Conservation (phyloP, 108 stramenopile species). For the Cyclostephanos tholiformis region DNA sequence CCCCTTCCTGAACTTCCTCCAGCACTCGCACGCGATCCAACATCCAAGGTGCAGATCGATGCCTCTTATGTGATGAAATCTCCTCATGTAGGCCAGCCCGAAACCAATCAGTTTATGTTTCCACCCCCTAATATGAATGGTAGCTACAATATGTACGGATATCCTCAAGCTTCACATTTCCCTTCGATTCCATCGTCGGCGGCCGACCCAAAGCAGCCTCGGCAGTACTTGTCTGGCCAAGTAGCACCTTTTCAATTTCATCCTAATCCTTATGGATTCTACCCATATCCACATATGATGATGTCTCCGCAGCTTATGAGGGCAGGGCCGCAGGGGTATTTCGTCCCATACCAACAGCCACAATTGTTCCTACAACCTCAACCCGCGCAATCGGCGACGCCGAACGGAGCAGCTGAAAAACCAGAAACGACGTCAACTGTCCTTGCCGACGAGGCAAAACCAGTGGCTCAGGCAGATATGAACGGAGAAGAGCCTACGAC, state of each 20-base stretch:
- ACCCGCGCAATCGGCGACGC: background rate
- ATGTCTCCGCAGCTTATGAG: constrained; percentile 2
- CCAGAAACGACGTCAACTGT: background rate
- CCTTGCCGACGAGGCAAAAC: background rate
- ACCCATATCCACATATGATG: constrained; percentile 5
- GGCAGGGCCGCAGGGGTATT: constrained; percentile 3
- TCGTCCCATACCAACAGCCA: background rate
- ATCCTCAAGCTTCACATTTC: background rate
- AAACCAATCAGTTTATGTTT: background rate
- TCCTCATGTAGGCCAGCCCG: background rate
- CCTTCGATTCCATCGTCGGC: background rate
- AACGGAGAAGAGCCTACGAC: background rate
- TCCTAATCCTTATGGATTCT: constrained; percentile 9
- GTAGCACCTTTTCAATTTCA: background rate
- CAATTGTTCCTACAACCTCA: background rate
- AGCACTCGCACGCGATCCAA: background rate
- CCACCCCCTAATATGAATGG: background rate
- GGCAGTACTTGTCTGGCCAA: background rate
- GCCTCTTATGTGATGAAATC: background rate
- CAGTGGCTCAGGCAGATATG: background rate
- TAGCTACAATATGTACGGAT: background rate
- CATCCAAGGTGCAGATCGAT: background rate
- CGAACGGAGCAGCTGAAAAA: background rate
- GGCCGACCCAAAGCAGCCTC: background rate
- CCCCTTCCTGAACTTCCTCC: constrained; percentile 10